Evolutionary conservation across 179 eudicot species (phyloP).

Genomic region (Camellia oleifera): DNA sequence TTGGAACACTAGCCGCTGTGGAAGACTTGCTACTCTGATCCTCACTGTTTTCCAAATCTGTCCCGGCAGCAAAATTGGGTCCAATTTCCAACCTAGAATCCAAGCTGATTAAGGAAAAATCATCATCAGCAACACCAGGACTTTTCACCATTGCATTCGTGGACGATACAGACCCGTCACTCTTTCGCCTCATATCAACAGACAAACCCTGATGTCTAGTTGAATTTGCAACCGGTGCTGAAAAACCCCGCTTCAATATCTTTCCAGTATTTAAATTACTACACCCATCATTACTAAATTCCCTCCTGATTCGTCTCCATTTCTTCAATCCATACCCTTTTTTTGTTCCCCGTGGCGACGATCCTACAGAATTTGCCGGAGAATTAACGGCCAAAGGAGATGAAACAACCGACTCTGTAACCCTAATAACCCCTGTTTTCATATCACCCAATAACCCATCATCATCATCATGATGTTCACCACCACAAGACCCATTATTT

Average conservation of each 20-base stretch:
- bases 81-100: conserved; percentile 26
- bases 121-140: conserved; percentile 16
- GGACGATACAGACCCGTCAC: conserved; percentile 49
- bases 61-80: conserved; percentile 40
- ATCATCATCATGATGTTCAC: neutral
- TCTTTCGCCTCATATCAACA: conserved; percentile 23
- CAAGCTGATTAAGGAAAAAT: conserved; percentile 16
- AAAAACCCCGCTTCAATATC: conserved; percentile 44
- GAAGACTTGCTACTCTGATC: conserved; percentile 76
- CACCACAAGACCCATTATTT: conserved; percentile 24
- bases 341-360: conserved; percentile 9
- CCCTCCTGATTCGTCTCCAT: conserved; percentile 73
- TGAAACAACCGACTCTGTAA: conserved; percentile 1
- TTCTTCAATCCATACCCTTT: conserved; percentile 76
- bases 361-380: neutral
- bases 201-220: conserved; percentile 18
- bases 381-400: neutral
- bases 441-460: neutral
- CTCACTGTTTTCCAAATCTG: conserved; percentile 63
- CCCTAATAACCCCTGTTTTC: conserved; percentile 16
- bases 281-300: conserved; percentile 27
- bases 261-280: conserved; percentile 31
- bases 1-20: conserved; percentile 66
- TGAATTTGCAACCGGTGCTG: conserved; percentile 20
- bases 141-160: conserved; percentile 39